Evolutionary conservation across 1,139 yeast species (phyloP).

Genomic region (Lodderomyces beijingensis): DNA sequence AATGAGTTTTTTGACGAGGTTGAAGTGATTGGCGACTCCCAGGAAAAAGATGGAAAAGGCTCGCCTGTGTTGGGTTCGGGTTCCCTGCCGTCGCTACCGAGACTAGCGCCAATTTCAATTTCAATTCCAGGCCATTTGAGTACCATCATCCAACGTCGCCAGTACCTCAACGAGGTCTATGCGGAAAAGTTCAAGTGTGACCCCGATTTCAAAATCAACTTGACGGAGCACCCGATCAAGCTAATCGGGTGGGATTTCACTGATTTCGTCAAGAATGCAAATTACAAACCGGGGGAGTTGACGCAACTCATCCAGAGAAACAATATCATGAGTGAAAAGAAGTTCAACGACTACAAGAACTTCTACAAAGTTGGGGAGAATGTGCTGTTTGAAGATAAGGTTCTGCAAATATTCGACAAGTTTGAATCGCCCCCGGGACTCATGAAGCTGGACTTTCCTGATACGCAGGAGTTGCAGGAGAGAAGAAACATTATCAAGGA

Average conservation of each 20-base stretch:
- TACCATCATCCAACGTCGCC: slow-evolving; percentile 29
- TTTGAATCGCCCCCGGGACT: slow-evolving; percentile 65
- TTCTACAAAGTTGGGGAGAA: slow-evolving; percentile 21
- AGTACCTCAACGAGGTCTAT: slow-evolving; percentile 24
- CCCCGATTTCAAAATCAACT: slow-evolving; percentile 21
- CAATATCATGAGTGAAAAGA: slow-evolving; percentile 20
- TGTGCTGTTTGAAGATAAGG: slow-evolving; percentile 18
- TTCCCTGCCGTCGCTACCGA: slow-evolving; percentile 1
- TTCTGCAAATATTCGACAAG: slow-evolving; percentile 33
- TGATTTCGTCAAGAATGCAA: slow-evolving; percentile 44
- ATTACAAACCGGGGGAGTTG: slow-evolving; percentile 15
- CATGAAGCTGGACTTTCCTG: slow-evolving; percentile 59
- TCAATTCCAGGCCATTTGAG: slow-evolving; percentile 10
- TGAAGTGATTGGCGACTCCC: slow-evolving; percentile 19
- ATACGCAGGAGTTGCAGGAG: slow-evolving; percentile 45
- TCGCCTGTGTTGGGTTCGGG: too few relatives aligned
- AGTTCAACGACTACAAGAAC: slow-evolving; percentile 25
- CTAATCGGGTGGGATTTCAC: slow-evolving; percentile 35
- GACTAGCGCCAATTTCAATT: slow-evolving; percentile 3
- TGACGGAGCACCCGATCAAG: slow-evolving; percentile 26
- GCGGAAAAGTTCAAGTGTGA: slow-evolving; percentile 18
- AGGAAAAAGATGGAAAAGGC: slow-evolving; percentile 12
- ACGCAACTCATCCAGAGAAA: slow-evolving; percentile 8
- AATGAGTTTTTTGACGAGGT: slow-evolving; percentile 2
- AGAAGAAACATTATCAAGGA: slow-evolving; percentile 15